These are phyloP conservation scores for Penicillium psychrofluorescens DNA, from an alignment of 495 filamentous ascomycete genomes.

Conservation along the genomic window DNA sequence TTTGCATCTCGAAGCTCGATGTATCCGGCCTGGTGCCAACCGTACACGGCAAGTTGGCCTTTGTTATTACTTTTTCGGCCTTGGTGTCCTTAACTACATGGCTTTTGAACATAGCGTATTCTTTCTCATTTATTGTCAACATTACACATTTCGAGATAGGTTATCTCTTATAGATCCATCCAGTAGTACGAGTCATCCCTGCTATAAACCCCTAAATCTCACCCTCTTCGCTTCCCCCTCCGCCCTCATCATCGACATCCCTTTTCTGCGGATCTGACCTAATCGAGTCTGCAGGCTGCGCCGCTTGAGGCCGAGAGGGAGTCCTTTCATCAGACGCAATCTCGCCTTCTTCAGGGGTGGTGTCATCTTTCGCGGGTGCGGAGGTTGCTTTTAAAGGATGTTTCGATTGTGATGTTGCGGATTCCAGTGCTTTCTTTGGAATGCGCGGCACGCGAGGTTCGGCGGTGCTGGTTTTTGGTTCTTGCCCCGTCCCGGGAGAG, in stretches of 20 bases:
- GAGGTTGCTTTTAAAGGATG: too few relatives aligned
- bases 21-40: too few relatives aligned
- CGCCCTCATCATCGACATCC: constrained; percentile 22
- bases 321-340: constrained; percentile 6
- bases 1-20: too few relatives aligned
- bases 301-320: neutral
- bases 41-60: too few relatives aligned
- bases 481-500: constrained; percentile 10
- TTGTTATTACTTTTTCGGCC: too few relatives aligned
- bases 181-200: too few relatives aligned
- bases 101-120: too few relatives aligned
- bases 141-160: neutral
- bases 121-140: too few relatives aligned
- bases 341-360: constrained; percentile 18
- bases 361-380: constrained; percentile 1
- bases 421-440: constrained; percentile 10
- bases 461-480: neutral
- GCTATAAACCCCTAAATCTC: constrained; percentile 21
- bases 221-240: constrained; percentile 34
- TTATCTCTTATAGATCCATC: neutral
- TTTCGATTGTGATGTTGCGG: neutral
- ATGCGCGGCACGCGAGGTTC: constrained; percentile 11
- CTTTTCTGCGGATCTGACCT: neutral
- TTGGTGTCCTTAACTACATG: too few relatives aligned
- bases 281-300: neutral